Evolutionary conservation across 371 early-diverging fungal genomes (phyloP).

Genomic region (Apophysomyces ossiformis): DNA sequence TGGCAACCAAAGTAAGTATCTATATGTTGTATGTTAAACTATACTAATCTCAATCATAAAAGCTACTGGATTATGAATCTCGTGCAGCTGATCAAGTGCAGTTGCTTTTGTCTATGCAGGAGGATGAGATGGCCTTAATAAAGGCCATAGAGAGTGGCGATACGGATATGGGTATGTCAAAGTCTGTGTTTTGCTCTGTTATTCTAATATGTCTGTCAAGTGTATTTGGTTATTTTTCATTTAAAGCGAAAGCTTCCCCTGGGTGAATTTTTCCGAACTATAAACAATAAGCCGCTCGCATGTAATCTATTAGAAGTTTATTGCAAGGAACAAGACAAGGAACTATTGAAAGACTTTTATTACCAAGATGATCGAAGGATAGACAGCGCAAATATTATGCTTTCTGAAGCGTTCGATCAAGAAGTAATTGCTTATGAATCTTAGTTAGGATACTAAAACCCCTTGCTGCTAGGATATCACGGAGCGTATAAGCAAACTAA

Average conservation of each 20-base stretch:
- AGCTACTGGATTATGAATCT: constrained; percentile 92
- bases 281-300: constrained; percentile 84
- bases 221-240: constrained; percentile 89
- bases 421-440: constrained; percentile 37
- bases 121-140: constrained; percentile 84
- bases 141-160: constrained; percentile 96
- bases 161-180: constrained; percentile 80
- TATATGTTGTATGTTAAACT: neutral
- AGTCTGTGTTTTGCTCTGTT: neutral
- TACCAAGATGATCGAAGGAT: constrained; percentile 90
- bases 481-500: constrained; percentile 72
- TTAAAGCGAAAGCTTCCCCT: constrained; percentile 81
- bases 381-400: constrained; percentile 72
- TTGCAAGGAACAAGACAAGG: constrained; percentile 74
- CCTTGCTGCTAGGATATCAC: constrained; percentile 41
- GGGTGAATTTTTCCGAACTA: constrained; percentile 89
- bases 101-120: constrained; percentile 89
- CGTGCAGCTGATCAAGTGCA: constrained; percentile 94
- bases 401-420: constrained; percentile 64
- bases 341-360: constrained; percentile 89
- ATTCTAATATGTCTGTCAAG: constrained; percentile 36
- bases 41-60: neutral
- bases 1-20: constrained; percentile 78
- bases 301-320: constrained; percentile 84
- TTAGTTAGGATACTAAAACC: too few species aligned